Evolutionary conservation across 768 basidiomycete genomes (phyloP), one percentile per base, ranked within the genome.

Genomic region (Lactarius hatsudake): DNA sequence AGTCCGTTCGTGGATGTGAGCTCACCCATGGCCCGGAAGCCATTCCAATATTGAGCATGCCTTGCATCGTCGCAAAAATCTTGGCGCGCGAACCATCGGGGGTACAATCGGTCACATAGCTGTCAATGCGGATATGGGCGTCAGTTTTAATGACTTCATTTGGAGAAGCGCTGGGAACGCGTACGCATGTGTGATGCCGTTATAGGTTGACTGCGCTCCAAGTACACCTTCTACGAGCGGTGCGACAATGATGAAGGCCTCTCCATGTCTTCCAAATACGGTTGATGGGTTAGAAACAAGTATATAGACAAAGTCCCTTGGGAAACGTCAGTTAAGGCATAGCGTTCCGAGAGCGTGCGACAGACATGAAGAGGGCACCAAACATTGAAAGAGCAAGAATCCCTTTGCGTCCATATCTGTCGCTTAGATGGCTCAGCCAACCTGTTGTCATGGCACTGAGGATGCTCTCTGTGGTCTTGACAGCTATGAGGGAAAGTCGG

Each of bases 21-120:
- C 70, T 28, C 43, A 71, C 71, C 71, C 71, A 71, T 6, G 71
- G 71, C 13, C 71, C 71, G 9, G 63, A 59, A 32, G 71, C 68
- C 55, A 71, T 63, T 34, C 71, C 71, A n/a, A 71, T 70, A 36
- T 71, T 70, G 30, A 71, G 63, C 69, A 71, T 71, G 9, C 69
- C 71, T 38, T 71, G 71, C 59, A 71, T 65, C 2, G 63, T 71
- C 9, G 69, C 62, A 53, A 71, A 71, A 9, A 71, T 71, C 63
- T 69, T 66, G 26, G 71, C 61, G 42, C 71, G 71, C 9, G 71
- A 71, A 28, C 69, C 71, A 57, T 70, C 71, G 17, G 65, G 59
- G 30, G 71, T 67, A 42, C 71, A 71, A 48, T 71, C 71, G 34
- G 71, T 67, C 17, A 63, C 69, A 48, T 71, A 71, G 30, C 71